phyloP scores from a whole-genome alignment of 192 early-diverging fungal species.

The Umbelopsis sp. region DNA sequence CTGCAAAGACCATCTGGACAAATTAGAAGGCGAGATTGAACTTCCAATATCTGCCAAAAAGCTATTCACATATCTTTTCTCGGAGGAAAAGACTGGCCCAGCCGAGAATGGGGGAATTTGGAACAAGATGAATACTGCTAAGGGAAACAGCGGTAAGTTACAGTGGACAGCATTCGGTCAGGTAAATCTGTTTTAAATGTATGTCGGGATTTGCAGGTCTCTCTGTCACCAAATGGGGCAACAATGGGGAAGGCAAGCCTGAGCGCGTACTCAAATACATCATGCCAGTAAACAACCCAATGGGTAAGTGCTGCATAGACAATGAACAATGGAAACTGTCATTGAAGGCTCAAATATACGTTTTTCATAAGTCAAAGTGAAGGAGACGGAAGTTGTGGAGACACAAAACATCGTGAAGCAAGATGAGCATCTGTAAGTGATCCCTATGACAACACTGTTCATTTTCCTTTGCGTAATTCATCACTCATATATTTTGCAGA shows the following conservation, averaged over 20 bases:
- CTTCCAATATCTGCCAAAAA: conserved; percentile 60
- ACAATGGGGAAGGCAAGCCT: conserved; percentile 20
- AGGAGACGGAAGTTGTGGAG: conserved; percentile 66
- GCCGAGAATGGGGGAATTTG: conserved; percentile 28
- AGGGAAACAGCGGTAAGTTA: conserved; percentile 24
- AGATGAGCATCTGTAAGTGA: conserved; percentile 60
- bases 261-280: conserved; percentile 59
- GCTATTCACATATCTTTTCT: conserved; percentile 63
- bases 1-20: conserved; percentile 72
- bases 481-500: conserved; percentile 17
- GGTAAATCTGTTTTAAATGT: background rate
- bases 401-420: conserved; percentile 56
- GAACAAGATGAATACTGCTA: conserved; percentile 20
- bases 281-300: conserved; percentile 74
- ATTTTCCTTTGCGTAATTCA: background rate
- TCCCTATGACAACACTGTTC: conserved; percentile 27
- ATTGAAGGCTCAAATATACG: background rate
- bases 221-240: conserved; percentile 3
- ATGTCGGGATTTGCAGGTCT: background rate
- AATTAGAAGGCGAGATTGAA: conserved; percentile 56
- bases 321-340: background rate
- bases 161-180: background rate
- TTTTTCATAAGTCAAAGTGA: conserved; percentile 60
- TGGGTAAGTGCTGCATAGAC: conserved; percentile 46
- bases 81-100: conserved; percentile 29